Evolutionary conservation across 208 protist genomes (phyloP).

Genomic region (Phytomonas serpens): DNA sequence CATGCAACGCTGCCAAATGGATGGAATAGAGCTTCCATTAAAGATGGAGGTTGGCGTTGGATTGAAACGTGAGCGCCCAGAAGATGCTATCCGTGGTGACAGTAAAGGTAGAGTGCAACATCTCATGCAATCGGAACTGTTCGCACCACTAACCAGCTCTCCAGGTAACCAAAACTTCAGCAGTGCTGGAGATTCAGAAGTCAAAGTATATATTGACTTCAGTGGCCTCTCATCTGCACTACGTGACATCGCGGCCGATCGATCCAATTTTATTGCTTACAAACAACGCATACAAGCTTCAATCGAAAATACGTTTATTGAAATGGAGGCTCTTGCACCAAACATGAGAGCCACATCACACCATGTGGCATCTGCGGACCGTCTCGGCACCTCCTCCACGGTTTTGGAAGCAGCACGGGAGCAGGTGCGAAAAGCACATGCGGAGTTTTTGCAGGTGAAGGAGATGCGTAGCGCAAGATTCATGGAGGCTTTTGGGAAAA

Average conservation of each 20-base stretch:
- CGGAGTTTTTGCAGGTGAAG: conserved; percentile 83
- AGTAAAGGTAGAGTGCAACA: conserved; percentile 10
- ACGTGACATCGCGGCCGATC: conserved; percentile 31
- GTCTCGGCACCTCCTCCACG: conserved; percentile 60
- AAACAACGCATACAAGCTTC: conserved; percentile 47
- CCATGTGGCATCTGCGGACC: conserved; percentile 52
- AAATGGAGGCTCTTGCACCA: conserved; percentile 79
- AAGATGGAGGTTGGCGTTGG: conserved; percentile 15
- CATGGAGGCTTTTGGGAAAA: conserved; percentile 90
- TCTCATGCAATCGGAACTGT: conserved; percentile 6
- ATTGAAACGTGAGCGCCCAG: neutral
- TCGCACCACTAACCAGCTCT: too few species aligned
- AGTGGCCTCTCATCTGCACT: conserved; percentile 38
- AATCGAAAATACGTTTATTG: conserved; percentile 37
- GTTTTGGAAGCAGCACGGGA: conserved; percentile 74
- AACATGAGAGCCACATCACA: conserved; percentile 73
- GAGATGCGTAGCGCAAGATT: conserved; percentile 87
- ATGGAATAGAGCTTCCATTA: conserved; percentile 72
- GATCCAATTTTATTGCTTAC: conserved; percentile 40
- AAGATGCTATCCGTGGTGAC: neutral
- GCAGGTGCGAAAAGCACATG: conserved; percentile 51
- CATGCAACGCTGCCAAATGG: conserved; percentile 79
- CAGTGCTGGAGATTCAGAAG: conserved; percentile 11
- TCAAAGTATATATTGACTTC: conserved; percentile 66
- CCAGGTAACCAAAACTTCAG: conserved; percentile 1